Evolutionary conservation across 306 rosid genomes (phyloP), one percentile per base, ranked within the genome.

Genomic region (Nissolia schottii): DNA sequence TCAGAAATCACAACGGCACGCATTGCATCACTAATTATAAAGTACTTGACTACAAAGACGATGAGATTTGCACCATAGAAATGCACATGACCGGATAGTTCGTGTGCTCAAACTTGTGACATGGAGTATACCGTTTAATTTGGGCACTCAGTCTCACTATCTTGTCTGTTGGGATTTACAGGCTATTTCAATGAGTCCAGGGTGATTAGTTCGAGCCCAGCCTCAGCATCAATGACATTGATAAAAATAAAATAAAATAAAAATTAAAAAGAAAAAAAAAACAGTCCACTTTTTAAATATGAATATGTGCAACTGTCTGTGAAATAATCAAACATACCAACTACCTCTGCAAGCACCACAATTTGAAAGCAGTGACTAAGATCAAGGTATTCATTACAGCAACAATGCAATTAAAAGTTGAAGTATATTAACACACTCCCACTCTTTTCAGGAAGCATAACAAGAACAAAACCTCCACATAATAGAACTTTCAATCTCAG

Each of bases 1-100:
- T 76, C 16, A 80, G 71, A 68, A 56, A 76, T 34, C 35, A 37
- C 19, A 67, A 19, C 25, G 14, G 72, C 56, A 61, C 58, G 74
- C 3, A 73, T 70, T 20, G 24, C 62, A 46, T 61, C 77, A 63
- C 70, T 5, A 41, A 18, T 27, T 38, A 64, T 51, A 35, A 64
- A n/a, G 16, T 12, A 32, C 11, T 60, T 27, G 35, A 67, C 67
- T 24, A 71, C n/a, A 9, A 49, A 28, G 9, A 31, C 28, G 78
- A 57, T 32, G 71, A 31, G 74, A 81, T 35, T 77, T 43, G 61
- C 54, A 69, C 28, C 18, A 7, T n/a, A 7, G 34, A 75, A 64
- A 58, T 20, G 66, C 64, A 68, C 68, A 60, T 9, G 11, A n/a
- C n/a, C n/a, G n/a, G n/a, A n/a, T n/a, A n/a, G n/a, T n/a, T n/a